Base-by-base conservation (phyloP, 352 stramenopile genomes). In the Phytophthora niederhauseri region DNA sequence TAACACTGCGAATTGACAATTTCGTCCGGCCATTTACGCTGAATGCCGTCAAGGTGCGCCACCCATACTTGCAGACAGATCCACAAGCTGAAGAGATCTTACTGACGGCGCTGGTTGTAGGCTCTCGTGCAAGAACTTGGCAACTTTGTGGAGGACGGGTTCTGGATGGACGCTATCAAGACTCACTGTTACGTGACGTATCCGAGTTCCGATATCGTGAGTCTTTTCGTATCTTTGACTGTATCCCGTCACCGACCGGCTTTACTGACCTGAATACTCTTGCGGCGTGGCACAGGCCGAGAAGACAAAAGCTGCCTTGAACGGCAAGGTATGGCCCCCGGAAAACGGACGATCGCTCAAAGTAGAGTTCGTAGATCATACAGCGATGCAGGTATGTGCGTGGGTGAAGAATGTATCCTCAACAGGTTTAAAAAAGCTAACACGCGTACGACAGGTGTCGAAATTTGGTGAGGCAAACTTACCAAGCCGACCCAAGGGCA, bases 141-240 rank as follows among this genome's bases (percentile, higher is more conserved):
- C 2, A 6, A 57, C 14, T 91, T 89, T 67, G 81, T 94, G 26
- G 81, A 92, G 20, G 73, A 81, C 55, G 89, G 87, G 0, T 94
- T 96, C 64, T 96, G 89, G 89, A 96, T 96, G 82, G 84, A 96
- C 74, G 57, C 60, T 58, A 96, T 96, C 67, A 96, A 96, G 73
- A 95, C 87, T 0, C 87, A 95, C 65, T 96, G 87, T 72, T 96
- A 86, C 57, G 87, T 94, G 61, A 94, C 89, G 30, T 95, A 90
- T 61, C 53, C 64, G 14, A 74, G 61, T 8, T 28, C 57, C n/a
- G 81, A 91, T 8, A 75, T 77, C 60, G 82, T 90, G 63, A 53
- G 76, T 72, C 53, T 14, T 59, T 3, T 51, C 30, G n/a, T 24
- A 2, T 17, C 15, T 3, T 22, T 24, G 14, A 17, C 9, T 28